These are phyloP conservation scores for Candida yuanshanica DNA, from an alignment of 805 yeast genomes.

Conservation along the genomic window DNA sequence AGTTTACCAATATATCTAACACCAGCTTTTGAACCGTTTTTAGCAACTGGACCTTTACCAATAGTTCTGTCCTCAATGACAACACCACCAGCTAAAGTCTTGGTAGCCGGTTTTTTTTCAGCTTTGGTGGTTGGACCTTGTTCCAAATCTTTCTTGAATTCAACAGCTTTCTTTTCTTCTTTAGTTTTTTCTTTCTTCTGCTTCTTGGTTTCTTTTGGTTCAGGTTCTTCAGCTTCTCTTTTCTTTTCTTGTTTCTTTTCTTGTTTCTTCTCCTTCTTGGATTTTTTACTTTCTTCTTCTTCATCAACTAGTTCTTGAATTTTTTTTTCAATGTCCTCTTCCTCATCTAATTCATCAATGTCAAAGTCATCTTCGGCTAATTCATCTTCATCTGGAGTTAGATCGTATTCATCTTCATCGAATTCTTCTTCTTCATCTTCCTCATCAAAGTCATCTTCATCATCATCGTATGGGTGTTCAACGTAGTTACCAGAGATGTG, in stretches of 20 bases:
- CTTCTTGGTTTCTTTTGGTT: constrained; percentile 26
- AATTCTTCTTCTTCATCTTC: constrained; percentile 42
- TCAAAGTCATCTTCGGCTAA: constrained; percentile 36
- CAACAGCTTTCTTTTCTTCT: constrained; percentile 55
- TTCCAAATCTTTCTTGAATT: constrained; percentile 86
- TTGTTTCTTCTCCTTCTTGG: constrained; percentile 22
- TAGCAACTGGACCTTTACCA: constrained; percentile 87
- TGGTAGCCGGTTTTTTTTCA: constrained; percentile 56
- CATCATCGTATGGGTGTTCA: constrained; percentile 88
- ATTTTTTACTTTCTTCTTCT: constrained; percentile 35
- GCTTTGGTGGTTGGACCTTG: constrained; percentile 75
- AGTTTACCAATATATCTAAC: constrained; percentile 97
- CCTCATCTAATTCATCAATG: constrained; percentile 46
- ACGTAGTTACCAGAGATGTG: constrained; percentile 93
- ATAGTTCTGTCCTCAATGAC: constrained; percentile 84
- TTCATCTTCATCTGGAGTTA: constrained; percentile 77
- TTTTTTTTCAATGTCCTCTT: constrained; percentile 63
- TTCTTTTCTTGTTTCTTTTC: constrained; percentile 23
- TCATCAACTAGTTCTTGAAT: constrained; percentile 70
- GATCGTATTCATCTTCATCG: constrained; percentile 47
- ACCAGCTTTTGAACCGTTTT: constrained; percentile 85
- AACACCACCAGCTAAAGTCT: constrained; percentile 89
- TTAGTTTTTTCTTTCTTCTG: constrained; percentile 19
- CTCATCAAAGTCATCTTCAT: constrained; percentile 38
- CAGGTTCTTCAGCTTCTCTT: constrained; percentile 38